phyloP scores from a whole-genome alignment of 208 protist species.

The Acanthamoeba polyphaga region DNA sequence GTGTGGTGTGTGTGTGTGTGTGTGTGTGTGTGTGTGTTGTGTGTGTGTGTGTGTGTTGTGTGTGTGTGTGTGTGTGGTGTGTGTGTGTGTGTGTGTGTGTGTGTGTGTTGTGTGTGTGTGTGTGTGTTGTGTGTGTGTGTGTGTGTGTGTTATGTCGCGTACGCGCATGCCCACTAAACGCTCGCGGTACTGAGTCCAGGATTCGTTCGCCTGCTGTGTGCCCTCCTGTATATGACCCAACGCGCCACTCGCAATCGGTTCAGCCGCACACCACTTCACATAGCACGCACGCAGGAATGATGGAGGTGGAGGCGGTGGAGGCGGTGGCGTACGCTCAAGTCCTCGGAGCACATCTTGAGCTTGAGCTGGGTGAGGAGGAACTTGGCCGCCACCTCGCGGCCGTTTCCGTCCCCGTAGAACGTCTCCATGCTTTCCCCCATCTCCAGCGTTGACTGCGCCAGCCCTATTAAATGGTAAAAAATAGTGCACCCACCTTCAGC shows the following conservation, averaged over 20 bases:
- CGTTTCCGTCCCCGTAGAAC: constrained; percentile 10
- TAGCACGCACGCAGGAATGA: too few relatives aligned
- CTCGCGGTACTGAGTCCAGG: neutral
- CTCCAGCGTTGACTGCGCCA: neutral
- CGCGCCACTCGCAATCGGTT: neutral
- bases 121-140: too few relatives aligned
- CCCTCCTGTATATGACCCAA: neutral
- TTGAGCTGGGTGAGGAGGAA: constrained; percentile 56
- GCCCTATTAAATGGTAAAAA: neutral
- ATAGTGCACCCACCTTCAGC: neutral
- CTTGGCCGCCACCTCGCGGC: constrained; percentile 12
- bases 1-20: too few relatives aligned
- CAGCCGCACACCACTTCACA: too few relatives aligned
- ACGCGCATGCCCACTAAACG: constrained; percentile 7
- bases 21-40: too few relatives aligned
- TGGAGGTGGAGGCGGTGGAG: too few relatives aligned
- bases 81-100: too few relatives aligned
- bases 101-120: too few relatives aligned
- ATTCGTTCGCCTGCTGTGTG: neutral
- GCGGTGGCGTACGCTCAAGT: neutral
- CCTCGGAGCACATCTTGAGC: constrained; percentile 38
- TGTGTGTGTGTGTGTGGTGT: too few relatives aligned
- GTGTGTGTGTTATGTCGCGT: too few relatives aligned
- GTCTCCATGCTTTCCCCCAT: constrained; percentile 13
- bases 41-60: too few relatives aligned